Conservation (phyloP, 2,329 filamentous ascomycete species). For the Penicillium sp. region DNA sequence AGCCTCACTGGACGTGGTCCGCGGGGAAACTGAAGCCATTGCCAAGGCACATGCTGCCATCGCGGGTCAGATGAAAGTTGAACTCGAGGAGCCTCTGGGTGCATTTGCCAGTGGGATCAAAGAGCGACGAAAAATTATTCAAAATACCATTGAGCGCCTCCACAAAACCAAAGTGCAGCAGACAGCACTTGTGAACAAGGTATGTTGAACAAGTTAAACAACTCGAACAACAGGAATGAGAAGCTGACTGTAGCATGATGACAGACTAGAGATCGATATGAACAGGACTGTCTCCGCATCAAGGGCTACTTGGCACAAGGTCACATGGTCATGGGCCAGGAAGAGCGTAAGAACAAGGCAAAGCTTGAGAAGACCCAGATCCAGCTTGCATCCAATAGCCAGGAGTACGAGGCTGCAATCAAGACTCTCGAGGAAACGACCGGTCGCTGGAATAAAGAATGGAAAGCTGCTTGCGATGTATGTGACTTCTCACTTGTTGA, state of each 20-base stretch:
- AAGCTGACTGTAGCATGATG: not conserved
- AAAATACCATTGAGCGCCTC: constrained; percentile 89
- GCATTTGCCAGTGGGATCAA: constrained; percentile 96
- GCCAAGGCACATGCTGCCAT: constrained; percentile 90
- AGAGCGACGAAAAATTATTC: constrained; percentile 93
- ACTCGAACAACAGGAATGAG: not conserved
- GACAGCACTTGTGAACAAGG: constrained; percentile 87
- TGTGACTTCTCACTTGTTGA: constrained; percentile 19
- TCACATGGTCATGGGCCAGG: constrained; percentile 99
- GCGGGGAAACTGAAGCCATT: constrained; percentile 88
- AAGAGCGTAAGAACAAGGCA: constrained; percentile 97
- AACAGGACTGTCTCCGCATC: constrained; percentile 96
- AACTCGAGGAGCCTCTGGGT: constrained; percentile 87
- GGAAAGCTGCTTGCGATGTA: constrained; percentile 88
- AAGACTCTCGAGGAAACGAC: constrained; percentile 95
- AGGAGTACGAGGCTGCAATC: constrained; percentile 88
- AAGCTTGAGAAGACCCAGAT: constrained; percentile 99
- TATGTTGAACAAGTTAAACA: constrained; percentile 37
- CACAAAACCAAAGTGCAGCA: constrained; percentile 92
- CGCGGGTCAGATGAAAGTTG: constrained; percentile 90
- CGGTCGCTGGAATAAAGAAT: constrained; percentile 92
- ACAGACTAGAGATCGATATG: constrained; percentile 85
- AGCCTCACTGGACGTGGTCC: constrained; percentile 79
- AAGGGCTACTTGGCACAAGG: constrained; percentile 98
- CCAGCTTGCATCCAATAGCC: constrained; percentile 84